Percentiles rank a stretch among this genome's conserved stretches.
These are phyloP conservation scores for Stachybotrys echinatus DNA, from an alignment of 2,329 filamentous ascomycete species.

Conservation along the genomic window DNA sequence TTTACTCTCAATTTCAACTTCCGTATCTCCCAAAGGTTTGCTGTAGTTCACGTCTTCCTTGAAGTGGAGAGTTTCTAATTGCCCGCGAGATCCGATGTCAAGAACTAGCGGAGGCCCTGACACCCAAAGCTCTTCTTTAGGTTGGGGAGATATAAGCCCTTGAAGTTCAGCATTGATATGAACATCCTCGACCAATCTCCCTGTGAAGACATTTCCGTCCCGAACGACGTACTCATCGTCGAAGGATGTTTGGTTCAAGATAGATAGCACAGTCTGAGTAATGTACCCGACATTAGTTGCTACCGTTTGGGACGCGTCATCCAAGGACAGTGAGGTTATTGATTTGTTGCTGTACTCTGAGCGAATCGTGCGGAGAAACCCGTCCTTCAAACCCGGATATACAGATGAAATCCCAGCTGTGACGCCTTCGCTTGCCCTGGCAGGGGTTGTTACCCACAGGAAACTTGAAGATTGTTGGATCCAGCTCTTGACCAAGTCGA, in stretches of 20 bases:
- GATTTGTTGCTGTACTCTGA: neutral
- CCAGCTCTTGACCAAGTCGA: neutral
- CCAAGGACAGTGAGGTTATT: neutral
- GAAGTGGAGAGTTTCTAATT: constrained; percentile 18
- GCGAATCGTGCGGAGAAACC: constrained; percentile 1
- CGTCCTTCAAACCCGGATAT: neutral
- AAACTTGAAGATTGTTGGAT: neutral
- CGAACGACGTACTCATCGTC: constrained; percentile 2
- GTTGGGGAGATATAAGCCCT: neutral
- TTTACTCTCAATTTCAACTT: constrained; percentile 16
- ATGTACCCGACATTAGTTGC: neutral
- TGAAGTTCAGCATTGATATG: neutral
- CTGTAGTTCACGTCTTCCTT: constrained; percentile 8
- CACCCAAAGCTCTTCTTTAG: constrained; percentile 1
- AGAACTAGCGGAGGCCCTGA: constrained; percentile 11
- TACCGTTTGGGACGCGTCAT: neutral
- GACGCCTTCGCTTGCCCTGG: neutral
- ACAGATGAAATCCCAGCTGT: neutral
- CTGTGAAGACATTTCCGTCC: neutral
- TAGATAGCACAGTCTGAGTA: neutral
- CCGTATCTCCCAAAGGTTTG: constrained; percentile 4
- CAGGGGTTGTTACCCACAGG: constrained; percentile 1
- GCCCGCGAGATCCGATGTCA: constrained; percentile 12
- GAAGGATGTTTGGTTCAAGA: neutral
- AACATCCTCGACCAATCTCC: neutral